These are phyloP conservation scores for Leccinum arenicola DNA, from an alignment of 768 basidiomycete species.

Conservation along the genomic window DNA sequence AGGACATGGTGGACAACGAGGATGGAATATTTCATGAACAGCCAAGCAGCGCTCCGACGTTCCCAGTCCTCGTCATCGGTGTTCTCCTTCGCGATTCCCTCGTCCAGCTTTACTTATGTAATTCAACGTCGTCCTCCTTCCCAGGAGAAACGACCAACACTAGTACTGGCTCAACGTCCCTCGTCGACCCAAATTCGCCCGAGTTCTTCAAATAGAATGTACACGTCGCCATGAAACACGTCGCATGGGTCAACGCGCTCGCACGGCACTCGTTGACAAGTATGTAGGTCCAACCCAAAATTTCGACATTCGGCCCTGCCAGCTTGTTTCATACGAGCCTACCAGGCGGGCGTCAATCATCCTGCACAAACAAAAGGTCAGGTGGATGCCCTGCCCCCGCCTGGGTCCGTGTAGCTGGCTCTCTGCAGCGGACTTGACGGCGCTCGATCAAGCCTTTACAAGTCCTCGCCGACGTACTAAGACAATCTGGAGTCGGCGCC, in stretches of 20 bases:
- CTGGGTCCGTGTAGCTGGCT: neutral
- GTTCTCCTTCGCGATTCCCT: slow-evolving; percentile 18
- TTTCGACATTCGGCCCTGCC: too few species aligned
- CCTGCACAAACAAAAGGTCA: slow-evolving; percentile 56
- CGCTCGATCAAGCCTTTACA: too few species aligned
- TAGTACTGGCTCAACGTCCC: slow-evolving; percentile 1
- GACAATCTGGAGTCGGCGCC: slow-evolving; percentile 49
- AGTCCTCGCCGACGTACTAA: too few species aligned
- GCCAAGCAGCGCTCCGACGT: neutral
- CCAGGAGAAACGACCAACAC: slow-evolving; percentile 8
- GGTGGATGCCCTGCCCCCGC: neutral
- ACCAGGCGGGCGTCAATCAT: slow-evolving; percentile 47
- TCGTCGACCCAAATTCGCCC: slow-evolving; percentile 54
- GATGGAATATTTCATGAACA: too few species aligned
- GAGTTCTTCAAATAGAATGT: slow-evolving; percentile 62
- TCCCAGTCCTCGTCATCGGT: slow-evolving; percentile 16
- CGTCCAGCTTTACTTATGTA: slow-evolving; percentile 2
- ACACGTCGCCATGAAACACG: slow-evolving; percentile 46
- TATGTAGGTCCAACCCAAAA: slow-evolving; percentile 17
- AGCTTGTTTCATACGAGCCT: slow-evolving; percentile 33
- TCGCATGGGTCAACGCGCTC: slow-evolving; percentile 45
- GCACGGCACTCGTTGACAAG: slow-evolving; percentile 39
- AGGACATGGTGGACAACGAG: neutral
- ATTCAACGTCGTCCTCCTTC: slow-evolving; percentile 16
- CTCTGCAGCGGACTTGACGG: slow-evolving; percentile 31